Conservation (phyloP, 495 filamentous ascomycete species). For the Annulohypoxylon stygium region DNA sequence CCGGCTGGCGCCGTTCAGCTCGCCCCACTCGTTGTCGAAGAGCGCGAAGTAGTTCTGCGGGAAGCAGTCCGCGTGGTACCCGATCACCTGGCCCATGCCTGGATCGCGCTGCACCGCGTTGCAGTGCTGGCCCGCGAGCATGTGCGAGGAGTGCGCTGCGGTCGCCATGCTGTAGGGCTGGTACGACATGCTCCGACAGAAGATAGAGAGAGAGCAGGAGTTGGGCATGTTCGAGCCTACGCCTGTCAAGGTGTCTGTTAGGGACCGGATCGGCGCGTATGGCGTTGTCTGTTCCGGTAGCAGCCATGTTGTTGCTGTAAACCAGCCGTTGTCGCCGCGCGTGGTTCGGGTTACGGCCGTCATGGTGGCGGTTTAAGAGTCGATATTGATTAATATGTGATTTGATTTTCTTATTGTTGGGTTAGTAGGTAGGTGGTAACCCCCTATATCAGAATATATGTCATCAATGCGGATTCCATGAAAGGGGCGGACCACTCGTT, state of each 20-base stretch:
- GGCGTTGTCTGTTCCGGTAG: conserved; percentile 31
- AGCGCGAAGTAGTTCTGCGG: conserved; percentile 40
- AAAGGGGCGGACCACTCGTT: neutral
- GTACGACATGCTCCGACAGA: conserved; percentile 30
- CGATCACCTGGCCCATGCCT: conserved; percentile 1
- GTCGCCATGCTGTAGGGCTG: conserved; percentile 16
- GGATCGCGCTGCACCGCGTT: conserved; percentile 18
- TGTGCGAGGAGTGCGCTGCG: conserved; percentile 20
- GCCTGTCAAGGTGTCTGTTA: neutral
- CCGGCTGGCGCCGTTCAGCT: conserved; percentile 16
- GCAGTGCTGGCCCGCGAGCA: conserved; percentile 28
- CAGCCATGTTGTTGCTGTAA: conserved; percentile 10
- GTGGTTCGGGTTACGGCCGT: conserved; percentile 31
- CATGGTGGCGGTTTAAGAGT: conserved; percentile 1
- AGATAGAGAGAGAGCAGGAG: conserved; percentile 33
- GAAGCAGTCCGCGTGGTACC: conserved; percentile 26
- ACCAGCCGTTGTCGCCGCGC: conserved; percentile 18
- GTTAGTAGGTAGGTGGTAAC: neutral
- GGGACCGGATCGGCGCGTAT: conserved; percentile 21
- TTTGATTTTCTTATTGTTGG: neutral
- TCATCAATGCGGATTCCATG: neutral
- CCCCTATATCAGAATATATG: neutral
- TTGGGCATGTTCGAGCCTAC: conserved; percentile 4
- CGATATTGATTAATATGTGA: neutral
- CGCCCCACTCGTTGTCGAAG: conserved; percentile 37